Conservation (phyloP, 768 basidiomycete genomes). For the Macrocybe gigantea region DNA sequence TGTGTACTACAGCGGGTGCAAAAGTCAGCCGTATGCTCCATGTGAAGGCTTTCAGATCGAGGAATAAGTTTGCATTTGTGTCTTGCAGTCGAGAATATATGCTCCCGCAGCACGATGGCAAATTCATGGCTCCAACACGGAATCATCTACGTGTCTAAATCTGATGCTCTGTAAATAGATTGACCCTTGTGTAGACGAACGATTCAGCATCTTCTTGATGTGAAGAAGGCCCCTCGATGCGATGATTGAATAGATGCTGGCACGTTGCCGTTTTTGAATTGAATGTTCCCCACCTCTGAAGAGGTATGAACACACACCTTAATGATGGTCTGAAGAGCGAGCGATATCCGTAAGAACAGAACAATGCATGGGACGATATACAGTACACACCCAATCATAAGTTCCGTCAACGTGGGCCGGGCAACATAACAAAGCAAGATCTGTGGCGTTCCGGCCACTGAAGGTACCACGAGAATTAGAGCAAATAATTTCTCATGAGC, state of each 20-base stretch:
- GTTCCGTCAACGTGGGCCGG: background rate
- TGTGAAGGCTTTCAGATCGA: too few relatives aligned
- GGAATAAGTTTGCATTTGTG: too few relatives aligned
- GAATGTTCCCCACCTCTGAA: background rate
- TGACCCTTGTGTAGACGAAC: too few relatives aligned
- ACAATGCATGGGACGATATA: background rate
- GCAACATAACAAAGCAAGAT: background rate
- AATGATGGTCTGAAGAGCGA: background rate
- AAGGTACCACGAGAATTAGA: too few relatives aligned
- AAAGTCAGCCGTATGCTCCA: too few relatives aligned
- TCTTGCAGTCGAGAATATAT: too few relatives aligned
- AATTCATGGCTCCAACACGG: too few relatives aligned
- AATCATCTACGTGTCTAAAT: too few relatives aligned
- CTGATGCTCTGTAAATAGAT: too few relatives aligned
- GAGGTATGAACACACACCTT: background rate
- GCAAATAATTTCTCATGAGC: background rate
- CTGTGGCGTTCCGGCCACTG: background rate
- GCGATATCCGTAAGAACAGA: background rate
- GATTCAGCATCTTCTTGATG: background rate
- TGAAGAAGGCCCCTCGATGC: conserved; percentile 1
- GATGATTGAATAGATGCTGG: conserved; percentile 1
- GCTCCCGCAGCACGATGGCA: too few relatives aligned
- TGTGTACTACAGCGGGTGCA: too few relatives aligned
- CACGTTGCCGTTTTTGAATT: background rate
- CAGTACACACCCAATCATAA: background rate